phyloP scores from a whole-genome alignment of 192 early-diverging fungal genomes.

The Endogone sp. region DNA sequence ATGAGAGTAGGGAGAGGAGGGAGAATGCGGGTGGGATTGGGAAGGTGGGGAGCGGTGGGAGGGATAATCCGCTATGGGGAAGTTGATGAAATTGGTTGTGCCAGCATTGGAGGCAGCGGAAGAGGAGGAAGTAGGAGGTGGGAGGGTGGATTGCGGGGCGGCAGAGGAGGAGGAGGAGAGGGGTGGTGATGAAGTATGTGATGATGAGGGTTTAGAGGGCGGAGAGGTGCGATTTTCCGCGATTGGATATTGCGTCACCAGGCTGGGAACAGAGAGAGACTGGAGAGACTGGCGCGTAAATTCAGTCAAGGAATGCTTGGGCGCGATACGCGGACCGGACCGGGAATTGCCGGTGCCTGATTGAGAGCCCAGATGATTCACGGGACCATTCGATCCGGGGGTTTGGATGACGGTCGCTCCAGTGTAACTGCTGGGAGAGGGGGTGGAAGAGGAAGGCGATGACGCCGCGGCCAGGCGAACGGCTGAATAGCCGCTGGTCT shows the following conservation, averaged over 20 bases:
- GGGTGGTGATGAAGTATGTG: not conserved
- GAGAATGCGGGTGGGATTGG: no score
- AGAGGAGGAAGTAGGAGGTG: no score
- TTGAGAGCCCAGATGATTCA: not conserved
- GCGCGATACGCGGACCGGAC: not conserved
- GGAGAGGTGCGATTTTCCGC: no score
- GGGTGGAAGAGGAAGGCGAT: not conserved
- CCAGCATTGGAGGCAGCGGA: no score
- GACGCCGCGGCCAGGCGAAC: not conserved
- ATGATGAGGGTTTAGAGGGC: no score
- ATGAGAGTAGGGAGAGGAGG: no score
- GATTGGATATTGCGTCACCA: not conserved
- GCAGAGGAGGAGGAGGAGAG: not conserved
- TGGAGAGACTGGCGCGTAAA: not conserved
- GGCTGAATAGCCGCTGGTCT: not conserved
- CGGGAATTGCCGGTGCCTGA: no score
- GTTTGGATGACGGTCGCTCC: no score
- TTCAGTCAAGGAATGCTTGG: constrained; percentile 1
- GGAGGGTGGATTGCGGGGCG: no score
- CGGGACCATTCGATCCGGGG: not conserved
- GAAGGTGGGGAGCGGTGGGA: no score
- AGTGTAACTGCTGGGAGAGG: not conserved
- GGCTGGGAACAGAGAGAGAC: not conserved
- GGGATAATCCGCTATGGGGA: no score
- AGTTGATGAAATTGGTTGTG: no score